phyloP scores from a whole-genome alignment of 345 rosid genomes.

The Pseudoturritis turrita region DNA sequence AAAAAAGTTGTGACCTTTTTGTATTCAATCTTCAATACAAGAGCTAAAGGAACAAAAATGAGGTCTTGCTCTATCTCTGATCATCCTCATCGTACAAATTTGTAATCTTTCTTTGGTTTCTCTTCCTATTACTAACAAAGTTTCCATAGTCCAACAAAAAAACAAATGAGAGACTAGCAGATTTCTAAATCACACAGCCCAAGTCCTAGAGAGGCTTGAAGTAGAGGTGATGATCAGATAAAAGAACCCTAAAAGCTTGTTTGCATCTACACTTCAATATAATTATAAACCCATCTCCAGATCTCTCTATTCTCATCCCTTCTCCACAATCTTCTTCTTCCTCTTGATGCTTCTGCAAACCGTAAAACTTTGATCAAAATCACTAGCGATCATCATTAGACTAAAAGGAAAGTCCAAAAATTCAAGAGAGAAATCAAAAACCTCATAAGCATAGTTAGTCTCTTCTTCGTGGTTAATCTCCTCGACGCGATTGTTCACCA shows the following conservation, averaged over 20 bases:
- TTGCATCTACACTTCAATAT: slow-evolving; percentile 30
- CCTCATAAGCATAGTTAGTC: slow-evolving; percentile 19
- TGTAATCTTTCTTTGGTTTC: background rate
- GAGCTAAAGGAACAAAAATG: background rate
- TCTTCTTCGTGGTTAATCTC: slow-evolving; percentile 12
- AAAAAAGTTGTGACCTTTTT: background rate
- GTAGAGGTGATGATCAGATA: slow-evolving; percentile 30
- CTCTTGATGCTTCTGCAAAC: background rate
- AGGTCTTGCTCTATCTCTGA: background rate
- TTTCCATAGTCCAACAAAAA: background rate
- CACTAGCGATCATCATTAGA: too few relatives aligned
- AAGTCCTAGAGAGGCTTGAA: slow-evolving; percentile 21
- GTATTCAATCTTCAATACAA: background rate
- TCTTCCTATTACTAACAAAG: background rate
- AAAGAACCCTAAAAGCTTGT: slow-evolving; percentile 26
- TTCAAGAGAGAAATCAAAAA: background rate
- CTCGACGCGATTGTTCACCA: background rate
- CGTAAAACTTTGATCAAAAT: background rate
- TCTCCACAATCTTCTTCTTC: slow-evolving; percentile 22
- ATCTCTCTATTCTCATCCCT: slow-evolving; percentile 38
- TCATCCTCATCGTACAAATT: background rate
- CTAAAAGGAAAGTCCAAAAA: background rate
- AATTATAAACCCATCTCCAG: slow-evolving; percentile 31
- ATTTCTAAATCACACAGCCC: background rate
- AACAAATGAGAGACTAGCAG: background rate